These are phyloP conservation scores for Entonaema liquescens DNA, from an alignment of 495 filamentous ascomycete species.

Conservation along the genomic window DNA sequence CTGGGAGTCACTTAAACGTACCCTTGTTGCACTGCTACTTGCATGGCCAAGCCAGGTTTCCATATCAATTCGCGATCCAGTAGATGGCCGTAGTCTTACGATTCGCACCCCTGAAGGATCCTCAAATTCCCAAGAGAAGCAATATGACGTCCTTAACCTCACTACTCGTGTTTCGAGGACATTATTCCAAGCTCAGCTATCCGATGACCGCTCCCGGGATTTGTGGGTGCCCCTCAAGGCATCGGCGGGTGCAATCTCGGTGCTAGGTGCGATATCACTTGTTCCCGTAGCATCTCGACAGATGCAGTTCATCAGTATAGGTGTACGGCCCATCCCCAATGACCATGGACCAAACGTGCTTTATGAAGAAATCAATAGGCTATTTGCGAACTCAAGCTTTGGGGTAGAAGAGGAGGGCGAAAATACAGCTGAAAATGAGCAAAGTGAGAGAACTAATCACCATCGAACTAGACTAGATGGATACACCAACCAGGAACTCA, in stretches of 20 bases:
- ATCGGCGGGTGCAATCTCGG: conserved; percentile 63
- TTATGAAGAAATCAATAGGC: conserved; percentile 79
- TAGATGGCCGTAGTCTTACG: conserved; percentile 27
- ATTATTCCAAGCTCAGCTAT: conserved; percentile 70
- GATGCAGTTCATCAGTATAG: conserved; percentile 81
- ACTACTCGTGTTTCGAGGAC: conserved; percentile 59
- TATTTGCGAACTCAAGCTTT: conserved; percentile 83
- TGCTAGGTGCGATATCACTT: conserved; percentile 75
- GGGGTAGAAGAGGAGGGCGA: conserved; percentile 64
- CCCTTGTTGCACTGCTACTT: conserved; percentile 70
- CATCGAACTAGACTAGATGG: conserved; percentile 57
- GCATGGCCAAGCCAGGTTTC: conserved; percentile 63
- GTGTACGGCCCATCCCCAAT: conserved; percentile 65
- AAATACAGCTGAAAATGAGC: conserved; percentile 47
- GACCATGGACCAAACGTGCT: conserved; percentile 69
- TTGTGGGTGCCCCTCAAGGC: conserved; percentile 76
- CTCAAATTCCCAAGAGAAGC: background rate
- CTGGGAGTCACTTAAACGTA: conserved; percentile 72
- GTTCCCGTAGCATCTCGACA: conserved; percentile 73
- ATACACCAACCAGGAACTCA: conserved; percentile 65
- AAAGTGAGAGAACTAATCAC: conserved; percentile 49
- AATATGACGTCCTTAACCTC: conserved; percentile 32
- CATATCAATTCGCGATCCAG: conserved; percentile 56
- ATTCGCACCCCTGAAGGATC: conserved; percentile 29
- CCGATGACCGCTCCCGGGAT: conserved; percentile 57